A percentile compares a stretch with the other conserved stretches of the same genome.
phyloP scores from a whole-genome alignment of 2,329 filamentous ascomycete species.

The Cercospora zeina region DNA sequence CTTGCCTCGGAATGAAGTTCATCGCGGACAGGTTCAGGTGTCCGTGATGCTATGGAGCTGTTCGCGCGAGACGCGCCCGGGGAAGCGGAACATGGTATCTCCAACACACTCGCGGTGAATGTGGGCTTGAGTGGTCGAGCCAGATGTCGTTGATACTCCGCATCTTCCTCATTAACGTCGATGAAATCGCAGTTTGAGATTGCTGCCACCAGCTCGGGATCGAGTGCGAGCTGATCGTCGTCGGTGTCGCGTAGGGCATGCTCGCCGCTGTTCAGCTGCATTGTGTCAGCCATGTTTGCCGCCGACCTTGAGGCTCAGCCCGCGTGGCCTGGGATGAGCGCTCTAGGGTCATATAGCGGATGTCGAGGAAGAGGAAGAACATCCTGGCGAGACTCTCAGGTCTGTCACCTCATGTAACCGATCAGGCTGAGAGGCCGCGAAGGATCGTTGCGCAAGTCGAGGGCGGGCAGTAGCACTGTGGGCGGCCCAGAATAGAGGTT shows the following conservation, averaged over 20 bases:
- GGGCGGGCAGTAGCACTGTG: background rate
- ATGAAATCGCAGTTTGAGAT: background rate
- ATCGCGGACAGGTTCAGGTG: background rate
- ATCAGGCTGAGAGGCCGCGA: conserved; percentile 19
- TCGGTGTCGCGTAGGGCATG: background rate
- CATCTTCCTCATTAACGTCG: background rate
- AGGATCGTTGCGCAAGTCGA: background rate
- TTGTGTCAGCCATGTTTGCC: conserved; percentile 11
- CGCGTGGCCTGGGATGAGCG: background rate
- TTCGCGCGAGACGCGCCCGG: background rate
- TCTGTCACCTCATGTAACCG: background rate
- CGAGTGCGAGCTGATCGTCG: background rate
- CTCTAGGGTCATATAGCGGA: background rate
- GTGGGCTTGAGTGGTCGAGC: background rate
- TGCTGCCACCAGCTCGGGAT: background rate
- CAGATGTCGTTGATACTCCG: background rate
- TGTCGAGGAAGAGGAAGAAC: background rate
- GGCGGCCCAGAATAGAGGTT: conserved; percentile 1
- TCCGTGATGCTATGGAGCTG: background rate
- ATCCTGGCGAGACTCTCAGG: conserved; percentile 2
- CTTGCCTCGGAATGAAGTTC: background rate
- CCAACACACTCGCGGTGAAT: background rate
- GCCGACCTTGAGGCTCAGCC: conserved; percentile 18
- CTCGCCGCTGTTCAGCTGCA: conserved; percentile 7
- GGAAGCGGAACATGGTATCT: background rate